Conservation (phyloP, 2,329 filamentous ascomycete species). For the Cladophialophora exuberans region DNA sequence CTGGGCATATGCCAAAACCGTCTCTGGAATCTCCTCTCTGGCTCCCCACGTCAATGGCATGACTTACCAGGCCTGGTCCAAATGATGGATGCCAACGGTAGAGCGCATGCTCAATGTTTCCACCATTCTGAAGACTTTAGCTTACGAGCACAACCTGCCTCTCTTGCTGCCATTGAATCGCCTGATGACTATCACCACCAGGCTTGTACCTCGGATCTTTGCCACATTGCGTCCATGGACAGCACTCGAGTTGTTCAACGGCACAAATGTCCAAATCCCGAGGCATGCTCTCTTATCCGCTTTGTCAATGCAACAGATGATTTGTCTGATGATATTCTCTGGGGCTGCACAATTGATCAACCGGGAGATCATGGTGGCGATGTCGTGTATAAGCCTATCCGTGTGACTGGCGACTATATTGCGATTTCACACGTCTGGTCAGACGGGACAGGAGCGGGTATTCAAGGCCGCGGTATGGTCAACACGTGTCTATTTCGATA, state of each 20-base stretch:
- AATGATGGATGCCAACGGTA: neutral
- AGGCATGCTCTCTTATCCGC: neutral
- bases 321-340: neutral
- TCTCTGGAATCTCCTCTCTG: constrained; percentile 5
- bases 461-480: neutral
- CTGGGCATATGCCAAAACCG: constrained; percentile 7
- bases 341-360: neutral
- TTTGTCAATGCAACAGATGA: neutral
- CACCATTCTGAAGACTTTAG: neutral
- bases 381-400: neutral
- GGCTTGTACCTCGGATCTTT: constrained; percentile 5
- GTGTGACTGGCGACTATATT: neutral
- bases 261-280: neutral
- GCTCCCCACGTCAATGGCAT: neutral
- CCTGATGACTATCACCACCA: neutral
- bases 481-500: constrained; percentile 6
- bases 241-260: constrained; percentile 11
- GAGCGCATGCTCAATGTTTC: neutral
- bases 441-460: constrained; percentile 11
- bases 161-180: neutral
- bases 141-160: neutral
- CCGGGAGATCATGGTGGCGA: neutral
- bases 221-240: constrained; percentile 4
- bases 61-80: neutral
- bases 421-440: constrained; percentile 17